phyloP scores from a whole-genome alignment of 139 green algal species.

The Picochlorum sp. region DNA sequence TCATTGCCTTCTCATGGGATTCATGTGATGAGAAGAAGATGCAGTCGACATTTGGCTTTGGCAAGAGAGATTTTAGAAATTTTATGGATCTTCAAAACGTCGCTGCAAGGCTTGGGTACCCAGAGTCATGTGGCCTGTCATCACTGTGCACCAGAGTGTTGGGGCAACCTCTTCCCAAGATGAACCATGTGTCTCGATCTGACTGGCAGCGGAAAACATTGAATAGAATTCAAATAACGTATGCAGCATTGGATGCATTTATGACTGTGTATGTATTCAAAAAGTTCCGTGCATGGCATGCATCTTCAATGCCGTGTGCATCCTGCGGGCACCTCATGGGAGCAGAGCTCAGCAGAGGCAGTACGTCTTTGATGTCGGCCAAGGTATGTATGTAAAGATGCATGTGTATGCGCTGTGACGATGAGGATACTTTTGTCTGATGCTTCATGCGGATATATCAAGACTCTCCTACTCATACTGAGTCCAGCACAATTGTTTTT shows the following conservation, averaged over 20 bases:
- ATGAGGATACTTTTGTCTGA: constrained; percentile 4
- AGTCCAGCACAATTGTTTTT: constrained; percentile 8
- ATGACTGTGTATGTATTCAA: constrained; percentile 27
- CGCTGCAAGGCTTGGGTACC: neutral
- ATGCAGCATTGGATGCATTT: constrained; percentile 31
- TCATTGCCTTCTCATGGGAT: constrained; percentile 34
- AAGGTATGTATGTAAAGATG: neutral
- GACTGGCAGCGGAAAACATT: constrained; percentile 26
- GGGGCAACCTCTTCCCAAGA: constrained; percentile 15
- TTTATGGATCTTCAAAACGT: constrained; percentile 33
- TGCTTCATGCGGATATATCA: constrained; percentile 15
- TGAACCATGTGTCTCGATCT: constrained; percentile 15
- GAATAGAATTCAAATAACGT: constrained; percentile 18
- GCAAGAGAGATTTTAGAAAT: constrained; percentile 3
- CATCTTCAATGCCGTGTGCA: constrained; percentile 23
- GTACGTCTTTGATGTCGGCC: neutral
- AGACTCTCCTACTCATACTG: constrained; percentile 40
- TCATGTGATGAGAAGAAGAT: constrained; percentile 24
- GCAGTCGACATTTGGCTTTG: constrained; percentile 22
- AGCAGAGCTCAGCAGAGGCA: constrained; percentile 5
- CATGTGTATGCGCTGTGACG: neutral
- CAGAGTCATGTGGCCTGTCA: constrained; percentile 18
- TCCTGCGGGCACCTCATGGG: constrained; percentile 20
- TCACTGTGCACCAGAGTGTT: constrained; percentile 22
- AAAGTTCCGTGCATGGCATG: constrained; percentile 28